phyloP scores from a whole-genome alignment of 2,329 filamentous ascomycete genomes.

The Blumeriella jaapii region DNA sequence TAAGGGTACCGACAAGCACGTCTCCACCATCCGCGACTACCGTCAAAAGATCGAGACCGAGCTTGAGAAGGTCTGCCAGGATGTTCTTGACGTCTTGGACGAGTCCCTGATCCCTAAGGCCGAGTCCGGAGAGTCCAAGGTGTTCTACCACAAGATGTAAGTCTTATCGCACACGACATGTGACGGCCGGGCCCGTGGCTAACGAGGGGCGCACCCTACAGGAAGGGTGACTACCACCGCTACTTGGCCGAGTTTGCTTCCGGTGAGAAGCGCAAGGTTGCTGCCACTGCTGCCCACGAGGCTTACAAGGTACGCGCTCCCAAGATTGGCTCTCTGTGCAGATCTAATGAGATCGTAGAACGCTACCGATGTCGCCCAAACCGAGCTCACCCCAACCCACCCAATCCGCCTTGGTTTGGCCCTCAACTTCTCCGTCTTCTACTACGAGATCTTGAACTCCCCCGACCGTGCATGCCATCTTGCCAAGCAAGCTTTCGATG shows the following conservation, averaged over 20 bases:
- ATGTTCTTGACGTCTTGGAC: constrained; percentile 91
- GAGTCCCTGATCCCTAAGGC: constrained; percentile 90
- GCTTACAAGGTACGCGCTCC: constrained; percentile 74
- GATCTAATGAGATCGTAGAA: constrained; percentile 42
- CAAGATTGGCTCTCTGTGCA: constrained; percentile 19
- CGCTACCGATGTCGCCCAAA: constrained; percentile 96
- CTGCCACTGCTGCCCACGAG: constrained; percentile 79
- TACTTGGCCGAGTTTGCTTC: constrained; percentile 90
- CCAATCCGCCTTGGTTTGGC: constrained; percentile 95
- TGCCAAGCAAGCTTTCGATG: constrained; percentile 97
- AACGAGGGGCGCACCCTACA: constrained; percentile 29
- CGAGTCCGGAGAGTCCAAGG: constrained; percentile 95
- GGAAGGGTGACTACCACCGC: constrained; percentile 96
- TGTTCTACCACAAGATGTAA: constrained; percentile 99
- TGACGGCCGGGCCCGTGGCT: constrained; percentile 9
- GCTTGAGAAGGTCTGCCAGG: constrained; percentile 96
- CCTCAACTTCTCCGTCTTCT: constrained; percentile 98
- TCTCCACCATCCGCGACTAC: constrained; percentile 89
- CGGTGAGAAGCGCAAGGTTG: constrained; percentile 82
- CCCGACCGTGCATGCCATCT: constrained; percentile 96
- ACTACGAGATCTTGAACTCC: constrained; percentile 98
- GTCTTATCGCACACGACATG: constrained; percentile 30
- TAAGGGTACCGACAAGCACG: constrained; percentile 94
- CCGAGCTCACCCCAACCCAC: constrained; percentile 92
- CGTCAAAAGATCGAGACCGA: constrained; percentile 97